Evolutionary conservation across 371 early-diverging fungal genomes (phyloP).

Genomic region (Mortierella sp.): DNA sequence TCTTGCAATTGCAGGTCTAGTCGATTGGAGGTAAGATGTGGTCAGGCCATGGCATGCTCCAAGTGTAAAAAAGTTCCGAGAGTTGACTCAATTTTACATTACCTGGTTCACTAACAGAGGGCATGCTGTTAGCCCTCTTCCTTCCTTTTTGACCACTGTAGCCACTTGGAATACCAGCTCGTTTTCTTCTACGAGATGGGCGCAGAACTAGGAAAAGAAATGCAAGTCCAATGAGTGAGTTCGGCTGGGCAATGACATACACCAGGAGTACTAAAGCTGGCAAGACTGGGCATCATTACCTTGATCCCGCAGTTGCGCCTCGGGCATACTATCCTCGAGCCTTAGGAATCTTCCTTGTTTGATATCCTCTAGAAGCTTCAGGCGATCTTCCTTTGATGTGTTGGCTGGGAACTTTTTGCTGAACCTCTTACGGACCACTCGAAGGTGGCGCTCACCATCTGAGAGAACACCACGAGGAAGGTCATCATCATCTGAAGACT

Average conservation of each 20-base stretch:
- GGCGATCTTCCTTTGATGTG: conserved; percentile 32
- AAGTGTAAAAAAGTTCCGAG: too few relatives aligned
- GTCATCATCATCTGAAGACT: conserved; percentile 41
- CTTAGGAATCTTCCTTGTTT: conserved; percentile 29
- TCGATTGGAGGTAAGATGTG: background rate
- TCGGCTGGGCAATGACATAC: background rate
- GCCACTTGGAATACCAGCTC: conserved; percentile 30
- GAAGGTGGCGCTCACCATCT: conserved; percentile 43
- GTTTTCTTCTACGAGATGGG: conserved; percentile 24
- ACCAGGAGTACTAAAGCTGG: background rate
- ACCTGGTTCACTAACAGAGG: conserved; percentile 41
- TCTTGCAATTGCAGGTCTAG: conserved; percentile 13
- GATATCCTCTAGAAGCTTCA: conserved; percentile 45
- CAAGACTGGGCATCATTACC: conserved; percentile 5
- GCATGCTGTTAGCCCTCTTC: conserved; percentile 51
- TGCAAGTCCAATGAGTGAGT: background rate
- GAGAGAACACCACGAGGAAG: conserved; percentile 49
- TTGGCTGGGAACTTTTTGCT: conserved; percentile 17
- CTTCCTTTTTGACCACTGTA: conserved; percentile 42
- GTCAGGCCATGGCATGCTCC: too few relatives aligned
- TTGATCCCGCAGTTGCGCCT: conserved; percentile 27
- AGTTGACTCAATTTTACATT: background rate
- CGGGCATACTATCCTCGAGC: conserved; percentile 28
- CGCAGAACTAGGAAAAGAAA: conserved; percentile 14
- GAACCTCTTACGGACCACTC: conserved; percentile 29